Percentiles rank a stretch among this genome's conserved stretches.
Evolutionary conservation across 2,329 filamentous ascomycete species (phyloP).

Genomic region (Hyphodiscus sp.): DNA sequence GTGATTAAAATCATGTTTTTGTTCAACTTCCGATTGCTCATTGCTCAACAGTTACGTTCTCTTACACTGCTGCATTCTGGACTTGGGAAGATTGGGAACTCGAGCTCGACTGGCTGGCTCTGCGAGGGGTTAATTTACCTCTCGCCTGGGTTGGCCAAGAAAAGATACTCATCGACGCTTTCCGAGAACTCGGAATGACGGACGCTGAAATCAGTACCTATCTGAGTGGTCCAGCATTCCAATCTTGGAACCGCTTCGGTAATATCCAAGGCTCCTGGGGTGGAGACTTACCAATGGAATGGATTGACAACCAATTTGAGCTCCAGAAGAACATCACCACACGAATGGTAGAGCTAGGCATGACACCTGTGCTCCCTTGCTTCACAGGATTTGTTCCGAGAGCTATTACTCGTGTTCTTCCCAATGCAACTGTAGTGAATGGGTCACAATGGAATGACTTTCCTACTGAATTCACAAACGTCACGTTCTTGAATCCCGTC

Average conservation of each 20-base stretch:
- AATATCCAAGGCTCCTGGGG: constrained; percentile 47
- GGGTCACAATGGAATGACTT: constrained; percentile 40
- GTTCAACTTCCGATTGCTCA: neutral
- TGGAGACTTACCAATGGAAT: constrained; percentile 36
- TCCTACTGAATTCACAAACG: constrained; percentile 36
- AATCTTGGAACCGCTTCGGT: constrained; percentile 48
- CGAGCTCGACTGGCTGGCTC: constrained; percentile 45
- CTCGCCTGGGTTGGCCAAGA: constrained; percentile 47
- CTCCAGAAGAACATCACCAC: constrained; percentile 42
- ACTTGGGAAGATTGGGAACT: constrained; percentile 47
- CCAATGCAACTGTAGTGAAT: constrained; percentile 37
- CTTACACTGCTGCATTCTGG: constrained; percentile 45
- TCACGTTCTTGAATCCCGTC: constrained; percentile 41
- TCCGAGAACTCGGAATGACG: constrained; percentile 39
- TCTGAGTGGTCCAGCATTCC: constrained; percentile 44
- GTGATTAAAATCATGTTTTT: constrained; percentile 20
- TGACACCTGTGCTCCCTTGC: constrained; percentile 44
- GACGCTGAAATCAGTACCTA: constrained; percentile 39
- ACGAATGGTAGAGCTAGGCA: constrained; percentile 46
- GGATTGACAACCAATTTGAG: constrained; percentile 42
- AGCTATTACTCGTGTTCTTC: constrained; percentile 35
- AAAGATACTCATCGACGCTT: constrained; percentile 43
- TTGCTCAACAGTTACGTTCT: constrained; percentile 39
- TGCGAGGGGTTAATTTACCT: constrained; percentile 45
- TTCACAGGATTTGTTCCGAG: constrained; percentile 45